These are phyloP conservation scores for Colletotrichum sp. DNA, from an alignment of 2,329 filamentous ascomycete genomes.

Conservation along the genomic window DNA sequence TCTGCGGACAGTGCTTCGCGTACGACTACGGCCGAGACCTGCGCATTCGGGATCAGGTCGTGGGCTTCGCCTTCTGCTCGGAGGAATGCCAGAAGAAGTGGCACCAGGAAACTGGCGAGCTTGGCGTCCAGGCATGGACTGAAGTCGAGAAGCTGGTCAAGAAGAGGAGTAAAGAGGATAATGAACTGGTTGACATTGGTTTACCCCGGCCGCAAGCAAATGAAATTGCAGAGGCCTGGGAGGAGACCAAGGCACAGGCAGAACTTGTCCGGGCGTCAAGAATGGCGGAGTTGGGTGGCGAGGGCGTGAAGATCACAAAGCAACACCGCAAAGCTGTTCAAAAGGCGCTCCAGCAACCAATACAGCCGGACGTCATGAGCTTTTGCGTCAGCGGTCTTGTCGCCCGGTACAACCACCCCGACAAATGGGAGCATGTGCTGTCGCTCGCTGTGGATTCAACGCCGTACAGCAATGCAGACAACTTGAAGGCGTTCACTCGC, in stretches of 20 bases:
- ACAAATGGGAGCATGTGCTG: constrained; percentile 2
- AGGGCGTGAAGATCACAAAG: neutral
- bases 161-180: neutral
- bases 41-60: neutral
- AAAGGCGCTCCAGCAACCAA: constrained; percentile 5
- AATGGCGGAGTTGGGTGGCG: neutral
- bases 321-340: constrained; percentile 3
- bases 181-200: neutral
- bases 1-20: constrained; percentile 11
- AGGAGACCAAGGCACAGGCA: neutral
- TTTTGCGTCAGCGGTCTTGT: constrained; percentile 13
- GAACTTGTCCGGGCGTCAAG: neutral
- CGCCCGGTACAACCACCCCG: neutral
- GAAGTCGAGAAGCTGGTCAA: constrained; percentile 10
- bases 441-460: constrained; percentile 8
- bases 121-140: constrained; percentile 11
- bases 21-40: constrained; percentile 13
- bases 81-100: neutral
- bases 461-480: constrained; percentile 1
- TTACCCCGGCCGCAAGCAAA: neutral
- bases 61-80: constrained; percentile 15
- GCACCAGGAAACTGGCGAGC: neutral
- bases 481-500: neutral
- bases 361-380: constrained; percentile 1
- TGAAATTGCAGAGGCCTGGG: constrained; percentile 3